These are phyloP conservation scores for Saccharomyces uvarum DNA, from an alignment of 1,139 yeast species.

Conservation along the genomic window DNA sequence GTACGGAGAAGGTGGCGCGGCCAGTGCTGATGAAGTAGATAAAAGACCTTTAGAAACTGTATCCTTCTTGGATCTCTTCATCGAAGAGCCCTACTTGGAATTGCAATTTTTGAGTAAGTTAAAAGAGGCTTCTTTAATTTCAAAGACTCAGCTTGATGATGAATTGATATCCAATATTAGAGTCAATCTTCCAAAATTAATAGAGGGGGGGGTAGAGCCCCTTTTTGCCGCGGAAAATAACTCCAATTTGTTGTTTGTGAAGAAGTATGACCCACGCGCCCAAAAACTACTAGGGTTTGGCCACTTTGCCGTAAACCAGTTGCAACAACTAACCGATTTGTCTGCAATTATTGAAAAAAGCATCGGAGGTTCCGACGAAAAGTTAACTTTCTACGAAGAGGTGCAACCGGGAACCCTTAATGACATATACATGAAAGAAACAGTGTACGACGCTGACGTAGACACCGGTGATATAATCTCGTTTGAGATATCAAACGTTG, in stretches of 20 bases:
- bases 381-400: constrained; percentile 59
- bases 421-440: constrained; percentile 35
- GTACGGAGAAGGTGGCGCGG: neutral
- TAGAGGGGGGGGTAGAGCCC: constrained; percentile 9
- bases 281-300: constrained; percentile 58
- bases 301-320: constrained; percentile 50
- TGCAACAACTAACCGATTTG: constrained; percentile 41
- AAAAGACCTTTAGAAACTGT: constrained; percentile 9
- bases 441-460: constrained; percentile 52
- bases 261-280: constrained; percentile 53
- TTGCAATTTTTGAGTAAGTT: constrained; percentile 16
- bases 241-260: constrained; percentile 50
- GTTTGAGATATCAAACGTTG: constrained; percentile 38
- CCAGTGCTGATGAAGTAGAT: constrained; percentile 12
- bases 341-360: constrained; percentile 44
- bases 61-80: constrained; percentile 20
- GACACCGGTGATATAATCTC: constrained; percentile 74
- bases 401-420: constrained; percentile 58
- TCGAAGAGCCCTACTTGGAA: constrained; percentile 32
- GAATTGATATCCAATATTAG: constrained; percentile 20
- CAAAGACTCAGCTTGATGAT: constrained; percentile 11
- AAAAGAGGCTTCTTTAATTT: constrained; percentile 10
- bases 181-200: constrained; percentile 11
- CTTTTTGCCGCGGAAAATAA: constrained; percentile 30
- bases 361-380: constrained; percentile 30